Base-by-base conservation (phyloP, 257 asterid genomes). In the Oldenlandia corymbosa region DNA sequence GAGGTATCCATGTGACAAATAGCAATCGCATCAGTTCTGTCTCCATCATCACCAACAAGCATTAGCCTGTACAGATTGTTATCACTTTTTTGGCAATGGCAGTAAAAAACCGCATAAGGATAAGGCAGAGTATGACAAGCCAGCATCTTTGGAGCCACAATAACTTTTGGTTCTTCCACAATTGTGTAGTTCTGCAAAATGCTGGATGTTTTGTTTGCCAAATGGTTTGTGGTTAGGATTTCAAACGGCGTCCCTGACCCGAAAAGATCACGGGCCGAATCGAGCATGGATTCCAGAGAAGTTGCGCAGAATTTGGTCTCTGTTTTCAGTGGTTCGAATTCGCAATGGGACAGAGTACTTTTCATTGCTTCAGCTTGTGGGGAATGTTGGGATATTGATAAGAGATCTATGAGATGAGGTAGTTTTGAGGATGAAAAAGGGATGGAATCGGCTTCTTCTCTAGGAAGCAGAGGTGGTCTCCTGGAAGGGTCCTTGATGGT, bases 1-100 rank as follows among this genome's bases (percentile, higher is more conserved):
- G 84, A 74, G 12, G 96, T 81, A 76, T 91, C 87, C 91, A 86
- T 83, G 31, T 91, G 96, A 66, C 98, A 91, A 23, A 85, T 75
- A 4, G 91, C 98, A 0, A 75, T 75, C 17, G 96, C 95, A 4
- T 84, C 94, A 23, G 88, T 82, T 27, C 74, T 68, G 2, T 76
- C 86, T 5, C 91, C 95, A 20, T 84, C 85, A 4, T 87, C 94
- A 1, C 95, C 95, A 2, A 34, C 68, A 60, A 91, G 64, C 65
- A 42, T 3, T 42, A 84, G 86, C 83, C 69, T 84, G 60, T 81
- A 79, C 41, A 88, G 64, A 76, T 77, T 78, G 54, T 66, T 79
- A 37, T 81, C 88, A 4, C 85, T 71, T 5, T 63, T 77, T 69
- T 88, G 94, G 30, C 85, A 58, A 18, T 91, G 97, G 37, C 98